phyloP scores from a whole-genome alignment of 208 protist genomes.

The Porcisia hertigi region DNA sequence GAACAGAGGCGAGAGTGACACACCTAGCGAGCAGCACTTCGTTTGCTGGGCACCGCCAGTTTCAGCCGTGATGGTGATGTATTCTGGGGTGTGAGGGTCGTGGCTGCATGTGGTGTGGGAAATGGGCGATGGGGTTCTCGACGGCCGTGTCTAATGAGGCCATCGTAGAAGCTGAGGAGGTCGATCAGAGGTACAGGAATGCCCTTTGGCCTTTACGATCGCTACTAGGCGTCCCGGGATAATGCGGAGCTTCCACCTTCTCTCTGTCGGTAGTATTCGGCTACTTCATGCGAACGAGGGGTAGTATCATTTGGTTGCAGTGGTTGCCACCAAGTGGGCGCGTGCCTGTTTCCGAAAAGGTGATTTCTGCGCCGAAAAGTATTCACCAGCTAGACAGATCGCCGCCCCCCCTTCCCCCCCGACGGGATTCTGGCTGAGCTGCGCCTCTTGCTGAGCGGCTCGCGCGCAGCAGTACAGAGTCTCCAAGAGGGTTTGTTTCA shows the following conservation, averaged over 20 bases:
- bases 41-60: no score
- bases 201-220: conserved; percentile 59
- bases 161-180: conserved; percentile 36
- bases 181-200: conserved; percentile 66
- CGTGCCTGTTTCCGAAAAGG: conserved; percentile 22
- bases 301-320: not conserved
- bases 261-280: conserved; percentile 9
- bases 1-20: not conserved
- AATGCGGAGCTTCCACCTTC: conserved; percentile 18
- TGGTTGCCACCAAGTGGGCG: conserved; percentile 23
- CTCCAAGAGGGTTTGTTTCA: conserved; percentile 27
- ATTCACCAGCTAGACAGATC: conserved; percentile 12
- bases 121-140: no score
- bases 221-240: not conserved
- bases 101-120: no score
- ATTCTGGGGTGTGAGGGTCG: no score
- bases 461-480: conserved; percentile 15
- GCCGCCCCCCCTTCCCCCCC: not conserved
- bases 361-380: conserved; percentile 22
- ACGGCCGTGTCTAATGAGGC: conserved; percentile 10
- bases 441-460: conserved; percentile 14
- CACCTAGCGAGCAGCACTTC: no score
- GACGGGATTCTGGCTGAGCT: conserved; percentile 14
- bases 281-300: not conserved
- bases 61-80: no score